Base-by-base conservation (phyloP, 768 basidiomycete species). In the Trichaptum fuscoviolaceum region DNA sequence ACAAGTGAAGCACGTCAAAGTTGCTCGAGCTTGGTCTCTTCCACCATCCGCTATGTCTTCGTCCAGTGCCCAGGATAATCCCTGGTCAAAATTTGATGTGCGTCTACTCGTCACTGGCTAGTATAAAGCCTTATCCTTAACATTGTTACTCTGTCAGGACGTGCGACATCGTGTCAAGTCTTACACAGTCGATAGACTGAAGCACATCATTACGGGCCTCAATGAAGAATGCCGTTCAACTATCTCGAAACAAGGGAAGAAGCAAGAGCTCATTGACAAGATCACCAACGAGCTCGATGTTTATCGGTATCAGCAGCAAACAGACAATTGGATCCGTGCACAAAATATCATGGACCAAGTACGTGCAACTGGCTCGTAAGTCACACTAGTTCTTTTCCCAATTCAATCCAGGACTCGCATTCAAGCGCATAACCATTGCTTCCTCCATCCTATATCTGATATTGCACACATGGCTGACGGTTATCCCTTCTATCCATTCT, bases 181-280 rank as follows among this genome's bases (percentile, higher is more conserved):
- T 75, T 90, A 93, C 77, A 95, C 92, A 7, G 93, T 95, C 69
- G 92, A 93, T 76, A 87, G 82, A 77, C 85, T 95, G 69, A 94
- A 95, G 76, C 88, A 90, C 73, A 91, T 95, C 70, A 80, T 95
- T 66, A 76, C 81, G 52, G 89, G 88, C 26, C 81, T 94, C 70
- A 93, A 92, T 78, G 90, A 91, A 42, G 88, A 92, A 75, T 93
- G 92, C 73, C 78, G 78, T 64, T 84, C 85, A 4, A 82, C 83
- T 70, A 79, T 93, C 30, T 80, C 84, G 64, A 92, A 91, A 76
- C 83, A 90, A 12, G 93, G 93, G 27, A 93, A 91, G 80, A 95
- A 95, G 74, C 90, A 92, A 71, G 93, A 94, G 35, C 84, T 94
- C 61, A 92, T 93, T 73, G 90, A 93, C 74, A 84, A 91, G 68